Percentiles rank a stretch among this genome's conserved stretches.
Conservation (phyloP, 1,284 basidiomycete genomes). For the Bondarzewia mesenterica region DNA sequence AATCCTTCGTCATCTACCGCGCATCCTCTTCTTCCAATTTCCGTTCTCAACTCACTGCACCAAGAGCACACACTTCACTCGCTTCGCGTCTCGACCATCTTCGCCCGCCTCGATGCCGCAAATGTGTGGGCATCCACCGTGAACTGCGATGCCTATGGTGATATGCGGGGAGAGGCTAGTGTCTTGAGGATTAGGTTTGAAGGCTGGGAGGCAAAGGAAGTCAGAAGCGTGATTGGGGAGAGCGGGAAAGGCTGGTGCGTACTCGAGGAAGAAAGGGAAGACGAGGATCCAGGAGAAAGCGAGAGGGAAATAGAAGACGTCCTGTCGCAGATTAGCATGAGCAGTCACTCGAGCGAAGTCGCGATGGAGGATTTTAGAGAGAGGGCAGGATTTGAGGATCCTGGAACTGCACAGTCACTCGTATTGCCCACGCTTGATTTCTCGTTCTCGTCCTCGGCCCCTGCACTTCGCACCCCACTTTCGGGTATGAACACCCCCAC, state of each 20-base stretch:
- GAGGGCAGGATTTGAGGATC: constrained; percentile 25
- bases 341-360: constrained; percentile 17
- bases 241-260: constrained; percentile 65
- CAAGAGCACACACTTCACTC: constrained; percentile 45
- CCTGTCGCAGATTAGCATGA: constrained; percentile 18
- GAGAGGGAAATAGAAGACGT: constrained; percentile 22
- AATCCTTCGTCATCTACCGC: constrained; percentile 18
- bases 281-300: constrained; percentile 22
- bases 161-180: constrained; percentile 39
- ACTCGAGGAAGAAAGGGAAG: constrained; percentile 45
- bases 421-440: constrained; percentile 66
- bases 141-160: constrained; percentile 48
- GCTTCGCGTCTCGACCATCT: constrained; percentile 58
- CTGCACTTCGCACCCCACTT: constrained; percentile 15
- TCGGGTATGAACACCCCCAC: constrained; percentile 11
- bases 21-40: constrained; percentile 45
- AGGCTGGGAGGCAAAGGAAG: constrained; percentile 58
- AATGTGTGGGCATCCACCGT: constrained; percentile 59
- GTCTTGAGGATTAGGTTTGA: constrained; percentile 57
- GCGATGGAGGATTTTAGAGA: constrained; percentile 11
- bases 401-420: constrained; percentile 44
- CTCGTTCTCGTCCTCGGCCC: constrained; percentile 30
- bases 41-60: constrained; percentile 44
- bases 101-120: constrained; percentile 55
- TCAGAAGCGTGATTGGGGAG: constrained; percentile 59